phyloP scores from a whole-genome alignment of 306 rosid species.

The Prunus kanzakura region DNA sequence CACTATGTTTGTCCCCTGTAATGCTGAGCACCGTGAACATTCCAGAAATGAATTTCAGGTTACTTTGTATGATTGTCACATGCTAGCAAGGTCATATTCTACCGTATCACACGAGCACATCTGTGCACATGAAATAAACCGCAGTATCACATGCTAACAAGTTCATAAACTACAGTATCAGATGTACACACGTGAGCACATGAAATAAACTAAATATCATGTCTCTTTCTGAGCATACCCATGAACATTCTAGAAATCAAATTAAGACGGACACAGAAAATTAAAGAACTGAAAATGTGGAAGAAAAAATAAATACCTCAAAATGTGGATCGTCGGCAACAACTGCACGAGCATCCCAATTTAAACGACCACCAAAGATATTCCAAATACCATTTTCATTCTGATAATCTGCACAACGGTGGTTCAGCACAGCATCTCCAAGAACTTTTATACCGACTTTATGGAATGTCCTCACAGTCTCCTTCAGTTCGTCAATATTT shows the following conservation, averaged over 20 bases:
- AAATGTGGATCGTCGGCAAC: conserved; percentile 98
- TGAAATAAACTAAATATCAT: not conserved
- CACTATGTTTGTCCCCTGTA: not conserved
- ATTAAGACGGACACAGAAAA: not conserved
- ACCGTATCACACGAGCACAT: not conserved
- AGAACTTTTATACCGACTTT: conserved; percentile 65
- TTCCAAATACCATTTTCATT: conserved; percentile 97
- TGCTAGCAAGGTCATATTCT: not conserved
- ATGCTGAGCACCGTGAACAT: not conserved
- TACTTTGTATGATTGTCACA: not conserved
- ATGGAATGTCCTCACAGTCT: conserved; percentile 63
- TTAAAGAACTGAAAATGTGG: conserved; percentile 92
- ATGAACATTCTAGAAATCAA: not conserved
- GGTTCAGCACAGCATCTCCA: conserved; percentile 97
- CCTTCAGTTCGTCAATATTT: conserved; percentile 76
- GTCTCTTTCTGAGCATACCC: not conserved
- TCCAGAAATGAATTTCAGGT: not conserved
- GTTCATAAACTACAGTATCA: not conserved
- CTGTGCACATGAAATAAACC: not conserved
- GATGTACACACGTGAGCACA: not conserved
- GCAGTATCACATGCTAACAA: not conserved
- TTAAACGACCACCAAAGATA: conserved; percentile 84
- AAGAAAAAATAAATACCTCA: conserved; percentile 56
- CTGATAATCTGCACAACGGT: conserved; percentile 82
- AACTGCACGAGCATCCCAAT: conserved; percentile 97